Base-by-base conservation (phyloP, 2,329 filamentous ascomycete genomes). In the Diatrype stigma region DNA sequence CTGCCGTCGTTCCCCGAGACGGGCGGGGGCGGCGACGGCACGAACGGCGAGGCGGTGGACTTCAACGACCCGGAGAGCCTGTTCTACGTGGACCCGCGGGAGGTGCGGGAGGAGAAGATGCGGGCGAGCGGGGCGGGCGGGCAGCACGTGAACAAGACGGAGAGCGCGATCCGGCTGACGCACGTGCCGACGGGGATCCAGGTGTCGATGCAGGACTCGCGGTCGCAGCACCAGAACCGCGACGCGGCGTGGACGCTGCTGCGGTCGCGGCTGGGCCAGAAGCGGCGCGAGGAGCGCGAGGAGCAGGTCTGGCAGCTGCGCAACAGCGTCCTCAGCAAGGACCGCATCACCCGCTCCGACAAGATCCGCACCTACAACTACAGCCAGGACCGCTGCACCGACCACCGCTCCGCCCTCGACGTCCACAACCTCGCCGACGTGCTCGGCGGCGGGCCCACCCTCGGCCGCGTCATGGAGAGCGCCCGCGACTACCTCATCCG, bases 131-230 rank as follows among this genome's bases (percentile, higher is more conserved):
- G 94, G 53, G 93, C 94, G 0, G 94, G 94, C 30, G 94, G 94
- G 1, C 94, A 99, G 73, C 94, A 99, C 71, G 94, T 99, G 66
- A 99, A 99, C 73, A 96, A 93, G 69, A 99, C 94, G 0, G 94
- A 99, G 73, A 96, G 90, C 28, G 94, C 94, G 3, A 89, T 99
- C 54, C 86, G 94, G 10, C 78, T 99, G 62, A 97, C 92, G 2
- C 94, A 99, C 73, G 71, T 87, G 6, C 94, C 94, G 2, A 96
- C 91, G 1, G 89, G 88, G 42, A 94, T 85, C 0, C 83, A 89
- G 2, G 92, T 97, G 14, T 86, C 86, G 12, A 96, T 97, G 80
- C 94, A 99, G 69, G 94, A 99, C 67, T 86, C 85, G 48, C 82
- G 94, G 49, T 96, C 90, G 42, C 94, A 99, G 73, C 85, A 89